These are phyloP conservation scores for Limonium bicolor DNA, from an alignment of 148 eudicot species.

Conservation along the genomic window DNA sequence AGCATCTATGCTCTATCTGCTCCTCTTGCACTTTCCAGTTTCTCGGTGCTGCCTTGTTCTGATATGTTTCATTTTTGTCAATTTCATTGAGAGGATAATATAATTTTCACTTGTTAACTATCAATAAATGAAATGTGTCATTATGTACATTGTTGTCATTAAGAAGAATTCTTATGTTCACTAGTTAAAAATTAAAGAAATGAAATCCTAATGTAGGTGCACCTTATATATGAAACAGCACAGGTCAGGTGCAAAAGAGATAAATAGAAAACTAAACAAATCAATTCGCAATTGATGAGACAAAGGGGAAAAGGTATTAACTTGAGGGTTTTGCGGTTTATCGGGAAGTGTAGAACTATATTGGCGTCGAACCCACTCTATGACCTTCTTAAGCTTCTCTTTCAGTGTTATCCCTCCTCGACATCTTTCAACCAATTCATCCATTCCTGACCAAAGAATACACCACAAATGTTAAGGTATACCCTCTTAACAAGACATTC, in stretches of 20 bases:
- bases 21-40: conserved; percentile 69
- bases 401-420: conserved; percentile 30
- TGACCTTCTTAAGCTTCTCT: conserved; percentile 61
- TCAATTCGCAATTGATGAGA: not conserved
- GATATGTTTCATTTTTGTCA: not conserved
- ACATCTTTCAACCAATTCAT: conserved; percentile 33
- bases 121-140: not conserved
- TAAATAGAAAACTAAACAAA: not conserved
- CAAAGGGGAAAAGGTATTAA: conserved; percentile 3
- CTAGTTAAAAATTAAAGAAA: too few species aligned
- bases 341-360: conserved; percentile 20
- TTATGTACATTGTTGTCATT: not conserved
- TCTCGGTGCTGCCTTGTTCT: conserved; percentile 17
- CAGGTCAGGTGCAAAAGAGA: not conserved
- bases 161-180: too few species aligned
- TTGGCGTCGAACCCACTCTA: conserved; percentile 51
- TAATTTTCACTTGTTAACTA: not conserved
- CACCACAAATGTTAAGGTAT: not conserved
- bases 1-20: conserved; percentile 21
- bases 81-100: too few species aligned
- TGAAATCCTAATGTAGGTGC: not conserved
- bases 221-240: not conserved
- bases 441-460: conserved; percentile 19
- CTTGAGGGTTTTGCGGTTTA: conserved; percentile 26
- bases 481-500: too few species aligned